A percentile compares a stretch with the other conserved stretches of the same genome.
Evolutionary conservation across 371 early-diverging fungal species (phyloP).

Genomic region (Actinomortierella wolfii): DNA sequence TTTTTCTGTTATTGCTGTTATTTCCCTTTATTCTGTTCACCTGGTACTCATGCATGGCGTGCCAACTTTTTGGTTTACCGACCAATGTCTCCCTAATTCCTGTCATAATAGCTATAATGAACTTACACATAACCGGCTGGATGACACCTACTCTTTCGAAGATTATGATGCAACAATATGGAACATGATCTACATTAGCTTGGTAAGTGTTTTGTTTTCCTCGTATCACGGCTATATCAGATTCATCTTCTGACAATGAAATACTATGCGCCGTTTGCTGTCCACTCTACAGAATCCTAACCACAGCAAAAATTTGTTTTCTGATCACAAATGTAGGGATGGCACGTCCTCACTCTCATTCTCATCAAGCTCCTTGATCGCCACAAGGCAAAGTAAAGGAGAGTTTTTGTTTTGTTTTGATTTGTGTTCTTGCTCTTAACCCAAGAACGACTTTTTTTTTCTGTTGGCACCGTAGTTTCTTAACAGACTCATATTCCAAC

Average conservation of each 20-base stretch:
- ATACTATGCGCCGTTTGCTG: background rate
- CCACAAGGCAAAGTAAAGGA: conserved; percentile 9
- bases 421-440: no score
- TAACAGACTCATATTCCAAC: no score
- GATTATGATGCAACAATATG: conserved; percentile 23
- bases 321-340: background rate
- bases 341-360: conserved; percentile 5
- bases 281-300: background rate
- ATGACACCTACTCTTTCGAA: conserved; percentile 31
- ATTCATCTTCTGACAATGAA: background rate
- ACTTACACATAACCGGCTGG: conserved; percentile 26
- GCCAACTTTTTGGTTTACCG: no score
- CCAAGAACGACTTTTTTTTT: no score
- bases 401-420: no score
- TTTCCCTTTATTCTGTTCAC: no score
- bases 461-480: no score
- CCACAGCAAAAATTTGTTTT: background rate
- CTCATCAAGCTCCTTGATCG: conserved; percentile 11
- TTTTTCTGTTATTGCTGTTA: background rate
- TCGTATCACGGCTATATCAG: background rate
- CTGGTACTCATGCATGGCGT: no score
- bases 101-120: conserved; percentile 41
- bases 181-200: conserved; percentile 34
- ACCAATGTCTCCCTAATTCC: no score
- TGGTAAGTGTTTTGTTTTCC: conserved; percentile 12